These are phyloP conservation scores for Globisporangium lucens DNA, from an alignment of 352 stramenopile species.

Conservation along the genomic window DNA sequence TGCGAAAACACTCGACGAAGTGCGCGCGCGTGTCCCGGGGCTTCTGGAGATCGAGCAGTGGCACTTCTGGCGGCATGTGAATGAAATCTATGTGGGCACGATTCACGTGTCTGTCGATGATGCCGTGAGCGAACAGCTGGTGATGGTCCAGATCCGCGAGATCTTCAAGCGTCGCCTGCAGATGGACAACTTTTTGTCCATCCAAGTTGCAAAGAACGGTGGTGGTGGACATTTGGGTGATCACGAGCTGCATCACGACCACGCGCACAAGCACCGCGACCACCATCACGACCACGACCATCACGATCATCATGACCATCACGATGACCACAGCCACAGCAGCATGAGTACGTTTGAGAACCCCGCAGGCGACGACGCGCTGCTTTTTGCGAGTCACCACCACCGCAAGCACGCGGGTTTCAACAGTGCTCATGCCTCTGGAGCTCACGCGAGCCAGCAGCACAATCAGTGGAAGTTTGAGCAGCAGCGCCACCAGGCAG, in stretches of 20 bases:
- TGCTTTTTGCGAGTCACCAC: constrained; percentile 10
- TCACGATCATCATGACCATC: constrained; percentile 20
- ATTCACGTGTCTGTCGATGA: constrained; percentile 54
- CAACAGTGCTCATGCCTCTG: neutral
- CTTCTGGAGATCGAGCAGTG: constrained; percentile 53
- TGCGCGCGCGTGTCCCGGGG: constrained; percentile 38
- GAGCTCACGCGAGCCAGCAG: neutral
- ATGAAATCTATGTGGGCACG: constrained; percentile 53
- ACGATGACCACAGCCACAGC: constrained; percentile 14
- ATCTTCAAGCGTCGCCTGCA: constrained; percentile 42
- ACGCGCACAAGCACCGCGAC: constrained; percentile 16
- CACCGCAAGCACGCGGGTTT: constrained; percentile 7
- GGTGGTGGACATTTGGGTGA: constrained; percentile 21
- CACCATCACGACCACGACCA: constrained; percentile 19
- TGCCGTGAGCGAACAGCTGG: constrained; percentile 46
- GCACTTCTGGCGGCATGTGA: constrained; percentile 77
- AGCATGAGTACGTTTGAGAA: constrained; percentile 68
- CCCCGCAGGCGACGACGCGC: constrained; percentile 50
- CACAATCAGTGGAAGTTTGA: constrained; percentile 5
- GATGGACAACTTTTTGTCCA: constrained; percentile 54
- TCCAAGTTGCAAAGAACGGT: constrained; percentile 56
- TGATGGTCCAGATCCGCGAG: constrained; percentile 42
- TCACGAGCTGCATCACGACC: constrained; percentile 8
- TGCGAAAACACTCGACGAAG: constrained; percentile 40
- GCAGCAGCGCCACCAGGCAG: neutral